Percentiles rank a stretch among this genome's conserved stretches.
These are phyloP conservation scores for Candida railenensis DNA, from an alignment of 805 yeast species.

Conservation along the genomic window DNA sequence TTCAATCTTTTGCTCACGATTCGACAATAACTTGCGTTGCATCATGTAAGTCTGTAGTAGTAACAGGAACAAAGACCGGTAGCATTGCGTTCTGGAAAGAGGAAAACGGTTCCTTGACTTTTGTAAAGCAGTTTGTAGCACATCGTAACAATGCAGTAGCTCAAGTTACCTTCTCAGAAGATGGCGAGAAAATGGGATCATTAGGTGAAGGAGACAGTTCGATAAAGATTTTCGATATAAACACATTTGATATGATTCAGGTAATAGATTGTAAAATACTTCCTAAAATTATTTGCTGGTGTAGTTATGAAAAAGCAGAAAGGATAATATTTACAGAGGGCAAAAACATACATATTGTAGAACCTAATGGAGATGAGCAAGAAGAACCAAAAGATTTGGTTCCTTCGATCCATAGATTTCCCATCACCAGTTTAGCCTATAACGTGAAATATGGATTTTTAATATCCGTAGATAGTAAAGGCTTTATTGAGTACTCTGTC, in stretches of 20 bases:
- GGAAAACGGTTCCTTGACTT: constrained; percentile 8
- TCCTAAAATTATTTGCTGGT: constrained; percentile 13
- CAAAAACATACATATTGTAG: constrained; percentile 9
- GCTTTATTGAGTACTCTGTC: constrained; percentile 22
- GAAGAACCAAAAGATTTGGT: constrained; percentile 11
- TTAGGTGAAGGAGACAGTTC: constrained; percentile 16
- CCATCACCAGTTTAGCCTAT: constrained; percentile 11
- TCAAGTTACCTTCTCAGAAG: constrained; percentile 15
- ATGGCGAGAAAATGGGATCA: constrained; percentile 15
- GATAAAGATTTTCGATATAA: constrained; percentile 19
- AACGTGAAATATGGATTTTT: constrained; percentile 14
- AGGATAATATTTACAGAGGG: constrained; percentile 12
- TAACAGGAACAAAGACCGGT: constrained; percentile 19
- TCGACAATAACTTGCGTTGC: neutral
- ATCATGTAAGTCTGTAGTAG: constrained; percentile 10
- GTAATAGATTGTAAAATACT: neutral
- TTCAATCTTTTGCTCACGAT: neutral
- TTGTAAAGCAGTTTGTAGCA: constrained; percentile 16
- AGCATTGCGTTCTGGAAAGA: constrained; percentile 20
- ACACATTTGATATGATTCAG: constrained; percentile 21
- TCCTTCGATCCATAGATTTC: constrained; percentile 12
- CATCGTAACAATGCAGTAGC: constrained; percentile 13
- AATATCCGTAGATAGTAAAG: constrained; percentile 19
- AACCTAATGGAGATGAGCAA: constrained; percentile 5
- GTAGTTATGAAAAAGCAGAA: constrained; percentile 6